A percentile compares a stretch with the other conserved stretches of the same genome.
Conservation (phyloP, 352 stramenopile species). For the Chrysophaeum taylorii region DNA sequence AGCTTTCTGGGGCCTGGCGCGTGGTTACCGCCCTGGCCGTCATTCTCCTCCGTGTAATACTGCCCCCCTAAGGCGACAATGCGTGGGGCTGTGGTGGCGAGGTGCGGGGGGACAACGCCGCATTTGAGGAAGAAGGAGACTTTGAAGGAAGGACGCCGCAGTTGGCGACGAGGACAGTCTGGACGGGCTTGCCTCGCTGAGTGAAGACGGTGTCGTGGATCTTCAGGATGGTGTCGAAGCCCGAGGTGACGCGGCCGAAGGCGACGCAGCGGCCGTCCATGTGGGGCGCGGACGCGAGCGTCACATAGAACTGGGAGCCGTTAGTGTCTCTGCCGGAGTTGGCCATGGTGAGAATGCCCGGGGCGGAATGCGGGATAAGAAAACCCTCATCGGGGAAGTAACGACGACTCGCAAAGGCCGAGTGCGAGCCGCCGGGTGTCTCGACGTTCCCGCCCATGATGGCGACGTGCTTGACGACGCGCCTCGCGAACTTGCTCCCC, state of each 20-base stretch:
- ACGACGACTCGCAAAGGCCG: constrained; percentile 19
- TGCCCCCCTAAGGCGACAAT: too few relatives aligned
- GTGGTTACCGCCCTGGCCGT: too few relatives aligned
- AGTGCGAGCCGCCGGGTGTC: constrained; percentile 23
- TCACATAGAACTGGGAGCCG: constrained; percentile 1
- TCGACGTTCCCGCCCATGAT: constrained; percentile 29
- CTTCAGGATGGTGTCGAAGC: constrained; percentile 67
- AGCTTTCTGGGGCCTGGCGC: too few relatives aligned
- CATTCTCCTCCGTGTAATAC: too few relatives aligned
- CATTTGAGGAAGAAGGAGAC: too few relatives aligned
- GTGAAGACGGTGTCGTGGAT: constrained; percentile 45
- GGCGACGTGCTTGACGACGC: constrained; percentile 25
- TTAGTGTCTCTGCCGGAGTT: not conserved
- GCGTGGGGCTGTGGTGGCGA: too few relatives aligned
- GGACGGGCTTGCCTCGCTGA: not conserved
- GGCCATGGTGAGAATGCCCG: constrained; percentile 5
- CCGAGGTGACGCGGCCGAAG: constrained; percentile 43
- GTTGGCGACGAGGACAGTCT: not conserved
- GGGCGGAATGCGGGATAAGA: constrained; percentile 27
- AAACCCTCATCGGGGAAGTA: constrained; percentile 34
- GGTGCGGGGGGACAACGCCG: too few relatives aligned
- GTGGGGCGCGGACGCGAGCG: not conserved
- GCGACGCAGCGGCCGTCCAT: constrained; percentile 7
- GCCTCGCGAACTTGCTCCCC: constrained; percentile 13
- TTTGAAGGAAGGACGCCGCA: constrained; percentile 2